Base-by-base conservation (phyloP, 1,284 basidiomycete genomes). In the Ustilago loliicola region DNA sequence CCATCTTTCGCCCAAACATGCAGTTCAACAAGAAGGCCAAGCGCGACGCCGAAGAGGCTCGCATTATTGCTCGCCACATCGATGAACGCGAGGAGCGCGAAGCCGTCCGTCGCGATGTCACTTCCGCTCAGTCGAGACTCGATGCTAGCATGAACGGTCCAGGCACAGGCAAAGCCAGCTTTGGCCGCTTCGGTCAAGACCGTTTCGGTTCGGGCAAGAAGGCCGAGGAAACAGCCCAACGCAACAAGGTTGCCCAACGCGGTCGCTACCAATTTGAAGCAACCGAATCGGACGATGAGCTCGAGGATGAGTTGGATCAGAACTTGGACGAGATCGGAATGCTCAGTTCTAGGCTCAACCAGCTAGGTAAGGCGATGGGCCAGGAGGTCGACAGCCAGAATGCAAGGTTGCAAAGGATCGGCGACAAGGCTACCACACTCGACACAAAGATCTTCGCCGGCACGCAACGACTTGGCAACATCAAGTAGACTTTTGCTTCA, bases 271-370 rank as follows among this genome's bases (percentile, higher is more conserved):
- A 98, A 87, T 98, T 98, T 82, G 96, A 99, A 80, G 92, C 92
- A n/a, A 93, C 92, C 40, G 93, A 90, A 19, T 95, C 93, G n/a
- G 97, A 99, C 84, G 96, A 99, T 83, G 95, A 98, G 88, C 84
- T 91, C 55, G 90, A 91, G 80, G 89, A 90, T 72, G 90, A 96
- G 86, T 86, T 98, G 27, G 96, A 98, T 82, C 91, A 91, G 77
- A 98, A 99, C 86, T 88, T 99, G 57, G 91, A 95, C 86, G 95
- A 98, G 87, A 94, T 97, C 70, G 89, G 91, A 51, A 92, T 92
- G 66, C 90, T 93, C 56, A 91, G 93, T 3, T 93, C 92, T 87
- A 89, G 92, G 61, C 89, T 99, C 79, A 96, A 95, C 88, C 91
- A 91, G 29, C 88, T 98, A 27, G 94, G 94, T 2, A 90, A 90